Conservation (phyloP, 352 stramenopile genomes). For the Pythium guiyangense region DNA sequence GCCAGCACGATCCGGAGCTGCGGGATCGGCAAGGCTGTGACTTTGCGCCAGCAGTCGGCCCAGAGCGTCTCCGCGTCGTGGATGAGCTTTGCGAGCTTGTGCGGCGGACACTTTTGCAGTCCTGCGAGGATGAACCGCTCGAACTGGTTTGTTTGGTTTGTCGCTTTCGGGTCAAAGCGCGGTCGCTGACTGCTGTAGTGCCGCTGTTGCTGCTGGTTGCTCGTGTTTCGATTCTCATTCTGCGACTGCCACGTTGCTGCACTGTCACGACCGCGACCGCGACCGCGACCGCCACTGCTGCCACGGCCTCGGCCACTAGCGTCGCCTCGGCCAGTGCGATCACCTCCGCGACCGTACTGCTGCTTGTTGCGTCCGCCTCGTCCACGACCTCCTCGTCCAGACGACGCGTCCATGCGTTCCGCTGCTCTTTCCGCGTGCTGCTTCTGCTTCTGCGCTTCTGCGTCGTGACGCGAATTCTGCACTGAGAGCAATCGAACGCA, state of each 20-base stretch:
- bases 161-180: not conserved
- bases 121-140: constrained; percentile 40
- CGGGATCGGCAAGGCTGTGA: constrained; percentile 25
- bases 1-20: constrained; percentile 37
- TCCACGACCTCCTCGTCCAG: not conserved
- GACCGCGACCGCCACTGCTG: not conserved
- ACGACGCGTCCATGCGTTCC: constrained; percentile 3
- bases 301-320: not conserved
- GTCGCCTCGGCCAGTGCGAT: not conserved
- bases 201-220: constrained; percentile 1
- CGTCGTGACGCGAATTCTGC: too few species aligned
- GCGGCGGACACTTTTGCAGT: constrained; percentile 34
- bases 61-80: constrained; percentile 29
- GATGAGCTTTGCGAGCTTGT: constrained; percentile 33
- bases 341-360: not conserved
- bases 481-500: too few species aligned
- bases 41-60: constrained; percentile 42
- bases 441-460: too few species aligned
- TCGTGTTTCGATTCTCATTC: not conserved
- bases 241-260: constrained; percentile 2
- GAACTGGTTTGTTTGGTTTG: constrained; percentile 6
- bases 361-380: not conserved
- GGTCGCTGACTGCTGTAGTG: not conserved
- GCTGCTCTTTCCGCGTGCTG: too few species aligned
- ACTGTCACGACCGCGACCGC: not conserved